Conservation (phyloP, 202 grass and related monocot species). For the Zizania palustris region DNA sequence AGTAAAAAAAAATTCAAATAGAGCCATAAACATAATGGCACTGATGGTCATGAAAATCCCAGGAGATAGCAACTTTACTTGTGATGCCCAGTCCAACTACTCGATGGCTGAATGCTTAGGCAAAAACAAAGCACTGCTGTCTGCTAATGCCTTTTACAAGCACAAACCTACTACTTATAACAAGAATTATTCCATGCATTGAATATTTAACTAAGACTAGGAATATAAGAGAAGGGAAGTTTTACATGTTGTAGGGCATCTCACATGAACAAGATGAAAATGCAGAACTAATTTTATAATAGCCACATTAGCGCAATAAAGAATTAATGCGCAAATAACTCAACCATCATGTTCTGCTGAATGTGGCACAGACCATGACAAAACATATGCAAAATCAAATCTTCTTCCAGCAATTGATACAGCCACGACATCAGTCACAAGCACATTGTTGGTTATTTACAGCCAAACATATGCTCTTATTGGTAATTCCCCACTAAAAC, state of each 20-base stretch:
- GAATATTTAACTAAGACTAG: neutral
- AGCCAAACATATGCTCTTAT: neutral
- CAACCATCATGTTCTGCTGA: neutral
- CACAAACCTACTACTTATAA: neutral
- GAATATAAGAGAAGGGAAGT: neutral
- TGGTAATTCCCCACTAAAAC: neutral
- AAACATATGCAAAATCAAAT: neutral
- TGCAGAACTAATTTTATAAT: neutral
- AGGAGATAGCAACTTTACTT: neutral
- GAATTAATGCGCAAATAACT: neutral
- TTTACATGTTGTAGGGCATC: neutral
- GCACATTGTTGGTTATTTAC: neutral
- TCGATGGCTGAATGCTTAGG: neutral
- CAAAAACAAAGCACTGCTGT: neutral
- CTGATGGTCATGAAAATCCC: neutral
- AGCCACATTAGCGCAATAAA: neutral
- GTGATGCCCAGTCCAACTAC: neutral
- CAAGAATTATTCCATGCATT: neutral
- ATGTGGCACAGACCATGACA: neutral
- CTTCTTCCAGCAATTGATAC: neutral
- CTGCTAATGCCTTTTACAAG: neutral
- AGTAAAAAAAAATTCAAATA: neutral
- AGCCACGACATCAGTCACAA: neutral
- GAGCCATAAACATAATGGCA: neutral
- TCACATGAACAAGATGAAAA: neutral